These are phyloP conservation scores for Ceratocystis alfenasii DNA, from an alignment of 2,329 filamentous ascomycete species.

Conservation along the genomic window DNA sequence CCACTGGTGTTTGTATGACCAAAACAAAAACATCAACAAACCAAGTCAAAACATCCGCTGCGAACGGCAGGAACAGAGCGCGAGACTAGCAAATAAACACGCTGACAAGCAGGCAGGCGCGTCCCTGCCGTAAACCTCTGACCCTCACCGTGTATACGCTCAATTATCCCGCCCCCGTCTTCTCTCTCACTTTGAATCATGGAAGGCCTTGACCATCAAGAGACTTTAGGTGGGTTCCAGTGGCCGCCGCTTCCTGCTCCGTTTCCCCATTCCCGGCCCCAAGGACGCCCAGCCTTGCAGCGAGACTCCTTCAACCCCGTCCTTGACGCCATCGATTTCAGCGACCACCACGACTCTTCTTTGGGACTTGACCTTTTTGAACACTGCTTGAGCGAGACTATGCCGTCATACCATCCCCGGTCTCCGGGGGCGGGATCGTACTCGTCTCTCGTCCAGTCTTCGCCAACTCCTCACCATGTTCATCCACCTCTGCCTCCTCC, in stretches of 20 bases:
- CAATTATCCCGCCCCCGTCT: neutral
- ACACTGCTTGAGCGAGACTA: neutral
- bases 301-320: conserved; percentile 1
- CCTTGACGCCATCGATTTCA: neutral
- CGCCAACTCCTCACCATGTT: neutral
- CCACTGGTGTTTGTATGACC: neutral
- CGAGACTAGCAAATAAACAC: neutral
- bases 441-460: neutral
- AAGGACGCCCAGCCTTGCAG: neutral
- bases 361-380: neutral
- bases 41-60: neutral
- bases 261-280: conserved; percentile 1
- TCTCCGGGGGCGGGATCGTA: neutral
- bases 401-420: conserved; percentile 6
- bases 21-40: conserved; percentile 12
- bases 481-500: neutral
- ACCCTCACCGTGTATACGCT: neutral
- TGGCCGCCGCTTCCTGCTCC: conserved; percentile 17
- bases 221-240: neutral
- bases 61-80: neutral
- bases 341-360: neutral
- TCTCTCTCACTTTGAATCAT: neutral
- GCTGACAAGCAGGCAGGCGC: neutral
- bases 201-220: neutral
- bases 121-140: neutral